Percentiles rank a stretch among this genome's conserved stretches.
phyloP scores from a whole-genome alignment of 2,329 filamentous ascomycete species.

The Diaporthe sp. region DNA sequence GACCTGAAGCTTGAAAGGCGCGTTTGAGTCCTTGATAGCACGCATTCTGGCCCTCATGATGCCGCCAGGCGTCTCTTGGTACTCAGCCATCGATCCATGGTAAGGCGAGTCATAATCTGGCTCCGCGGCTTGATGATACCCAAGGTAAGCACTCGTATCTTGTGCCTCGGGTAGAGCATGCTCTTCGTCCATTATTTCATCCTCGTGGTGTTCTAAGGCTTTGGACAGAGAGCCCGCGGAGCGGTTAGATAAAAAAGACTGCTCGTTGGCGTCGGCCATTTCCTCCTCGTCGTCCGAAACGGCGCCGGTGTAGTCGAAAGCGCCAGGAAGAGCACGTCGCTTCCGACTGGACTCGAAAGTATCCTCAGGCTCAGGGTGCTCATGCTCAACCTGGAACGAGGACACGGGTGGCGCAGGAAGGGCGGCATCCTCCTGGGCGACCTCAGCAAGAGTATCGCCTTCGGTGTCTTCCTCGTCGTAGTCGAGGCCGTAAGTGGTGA shows the following conservation, averaged over 20 bases:
- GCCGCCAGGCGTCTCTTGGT: slow-evolving; percentile 66
- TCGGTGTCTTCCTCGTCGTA: slow-evolving; percentile 80
- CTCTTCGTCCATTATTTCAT: slow-evolving; percentile 78
- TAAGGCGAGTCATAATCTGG: slow-evolving; percentile 66
- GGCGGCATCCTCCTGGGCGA: slow-evolving; percentile 43
- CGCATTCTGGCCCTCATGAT: slow-evolving; percentile 73
- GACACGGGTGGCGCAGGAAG: slow-evolving; percentile 37
- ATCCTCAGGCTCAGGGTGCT: slow-evolving; percentile 60
- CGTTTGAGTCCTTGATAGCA: slow-evolving; percentile 68
- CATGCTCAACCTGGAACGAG: slow-evolving; percentile 36
- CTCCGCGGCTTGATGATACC: slow-evolving; percentile 82
- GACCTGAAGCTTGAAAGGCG: slow-evolving; percentile 69
- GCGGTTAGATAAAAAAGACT: slow-evolving; percentile 95
- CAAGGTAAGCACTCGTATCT: slow-evolving; percentile 80
- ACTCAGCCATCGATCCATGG: slow-evolving; percentile 56
- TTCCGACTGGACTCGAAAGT: slow-evolving; percentile 66
- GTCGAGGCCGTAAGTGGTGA: slow-evolving; percentile 92
- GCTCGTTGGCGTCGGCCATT: slow-evolving; percentile 56
- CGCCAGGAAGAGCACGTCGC: slow-evolving; percentile 74
- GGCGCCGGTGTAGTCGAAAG: slow-evolving; percentile 75
- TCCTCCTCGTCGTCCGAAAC: slow-evolving; percentile 65
- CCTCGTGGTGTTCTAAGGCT: slow-evolving; percentile 69
- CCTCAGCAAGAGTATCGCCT: slow-evolving; percentile 58
- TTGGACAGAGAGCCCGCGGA: slow-evolving; percentile 83
- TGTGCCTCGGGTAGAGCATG: slow-evolving; percentile 79